Percentiles rank a stretch among this genome's conserved stretches.
phyloP scores from a whole-genome alignment of 176 grass and related monocot species.

The Melocanna baccifera region DNA sequence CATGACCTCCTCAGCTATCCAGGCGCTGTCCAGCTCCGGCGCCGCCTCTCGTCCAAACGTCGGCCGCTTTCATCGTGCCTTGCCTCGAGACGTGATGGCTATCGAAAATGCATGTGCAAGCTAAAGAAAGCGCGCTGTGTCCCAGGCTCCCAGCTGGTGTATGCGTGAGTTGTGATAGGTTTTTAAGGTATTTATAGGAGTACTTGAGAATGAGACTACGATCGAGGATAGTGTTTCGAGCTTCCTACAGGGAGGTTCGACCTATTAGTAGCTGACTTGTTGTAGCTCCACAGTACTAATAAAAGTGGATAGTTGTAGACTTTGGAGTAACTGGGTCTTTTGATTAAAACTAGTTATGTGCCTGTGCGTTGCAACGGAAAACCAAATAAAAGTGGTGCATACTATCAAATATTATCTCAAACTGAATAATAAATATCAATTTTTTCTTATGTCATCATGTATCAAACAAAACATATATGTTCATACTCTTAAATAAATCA shows the following conservation, averaged over 20 bases:
- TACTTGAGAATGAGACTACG: neutral
- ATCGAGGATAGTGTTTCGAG: neutral
- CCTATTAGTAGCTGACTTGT: neutral
- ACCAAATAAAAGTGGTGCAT: no score
- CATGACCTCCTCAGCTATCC: conserved; percentile 37
- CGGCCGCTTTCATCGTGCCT: conserved; percentile 31
- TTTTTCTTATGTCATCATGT: no score
- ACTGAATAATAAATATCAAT: no score
- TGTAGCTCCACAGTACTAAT: neutral
- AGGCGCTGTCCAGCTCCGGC: conserved; percentile 23
- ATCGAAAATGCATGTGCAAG: no score
- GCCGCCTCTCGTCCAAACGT: conserved; percentile 20
- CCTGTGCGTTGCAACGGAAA: no score
- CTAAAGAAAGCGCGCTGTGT: no score
- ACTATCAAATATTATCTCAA: no score
- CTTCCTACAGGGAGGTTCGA: neutral
- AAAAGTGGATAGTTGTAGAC: neutral
- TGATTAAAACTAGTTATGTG: no score
- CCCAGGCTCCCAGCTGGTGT: no score
- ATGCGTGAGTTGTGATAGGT: neutral
- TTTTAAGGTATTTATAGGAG: conserved; percentile 1
- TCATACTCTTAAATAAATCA: no score
- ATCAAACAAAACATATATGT: no score
- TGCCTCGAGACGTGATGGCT: no score
- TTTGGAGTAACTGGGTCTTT: neutral